phyloP scores from a whole-genome alignment of 306 rosid species.

The Malus fusca region DNA sequence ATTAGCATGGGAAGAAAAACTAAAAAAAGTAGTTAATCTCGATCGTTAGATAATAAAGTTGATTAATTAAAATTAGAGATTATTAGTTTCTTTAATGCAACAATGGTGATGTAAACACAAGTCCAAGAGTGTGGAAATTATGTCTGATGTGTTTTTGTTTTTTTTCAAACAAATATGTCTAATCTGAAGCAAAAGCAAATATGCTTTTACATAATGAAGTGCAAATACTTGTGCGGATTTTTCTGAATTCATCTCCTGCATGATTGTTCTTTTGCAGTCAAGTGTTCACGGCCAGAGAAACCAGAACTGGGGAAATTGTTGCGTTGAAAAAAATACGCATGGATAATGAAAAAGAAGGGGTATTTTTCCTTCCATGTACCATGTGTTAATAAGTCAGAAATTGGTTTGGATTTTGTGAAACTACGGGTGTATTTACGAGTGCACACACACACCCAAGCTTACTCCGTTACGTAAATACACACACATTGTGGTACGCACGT shows the following conservation, averaged over 20 bases:
- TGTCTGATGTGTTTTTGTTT: too few species aligned
- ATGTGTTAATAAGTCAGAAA: not conserved
- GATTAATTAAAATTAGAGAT: not conserved
- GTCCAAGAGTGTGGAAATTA: too few species aligned
- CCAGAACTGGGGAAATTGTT: constrained; percentile 61
- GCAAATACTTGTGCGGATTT: too few species aligned
- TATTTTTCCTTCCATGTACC: constrained; percentile 15
- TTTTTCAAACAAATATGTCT: too few species aligned
- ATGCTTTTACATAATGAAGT: too few species aligned
- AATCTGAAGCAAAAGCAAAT: too few species aligned
- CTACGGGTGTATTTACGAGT: not conserved
- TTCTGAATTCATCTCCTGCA: not conserved
- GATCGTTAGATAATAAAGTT: not conserved
- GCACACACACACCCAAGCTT: not conserved
- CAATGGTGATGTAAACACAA: too few species aligned
- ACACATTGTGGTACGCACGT: not conserved
- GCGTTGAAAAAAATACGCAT: constrained; percentile 69
- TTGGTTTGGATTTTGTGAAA: not conserved
- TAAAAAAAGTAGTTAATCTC: not conserved
- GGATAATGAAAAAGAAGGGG: constrained; percentile 77
- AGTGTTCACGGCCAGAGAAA: constrained; percentile 69
- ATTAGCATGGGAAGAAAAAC: not conserved
- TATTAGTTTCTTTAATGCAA: too few species aligned
- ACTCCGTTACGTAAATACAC: not conserved
- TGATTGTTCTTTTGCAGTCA: constrained; percentile 37